Evolutionary conservation across 2,329 filamentous ascomycete species (phyloP).

Genomic region (Trichoderma breve): DNA sequence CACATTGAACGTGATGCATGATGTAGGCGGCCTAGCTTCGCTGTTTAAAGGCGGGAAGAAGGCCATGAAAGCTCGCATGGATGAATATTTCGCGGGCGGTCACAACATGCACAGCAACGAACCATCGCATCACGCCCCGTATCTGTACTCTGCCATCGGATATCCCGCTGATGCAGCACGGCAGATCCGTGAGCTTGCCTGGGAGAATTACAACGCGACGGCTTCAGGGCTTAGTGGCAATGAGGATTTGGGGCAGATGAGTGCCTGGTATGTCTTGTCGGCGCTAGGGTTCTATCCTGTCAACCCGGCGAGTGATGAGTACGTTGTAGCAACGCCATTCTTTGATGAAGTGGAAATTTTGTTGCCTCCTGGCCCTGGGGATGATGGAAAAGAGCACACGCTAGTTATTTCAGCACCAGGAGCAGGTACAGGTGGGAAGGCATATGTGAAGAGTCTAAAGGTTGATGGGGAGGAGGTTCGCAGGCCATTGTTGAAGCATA

Average conservation of each 20-base stretch:
- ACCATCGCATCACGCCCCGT: slow-evolving; percentile 48
- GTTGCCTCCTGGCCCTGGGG: slow-evolving; percentile 33
- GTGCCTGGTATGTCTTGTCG: slow-evolving; percentile 48
- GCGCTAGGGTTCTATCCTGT: slow-evolving; percentile 48
- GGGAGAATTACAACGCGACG: slow-evolving; percentile 44
- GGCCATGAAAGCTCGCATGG: slow-evolving; percentile 42
- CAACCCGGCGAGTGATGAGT: slow-evolving; percentile 44
- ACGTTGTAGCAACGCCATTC: slow-evolving; percentile 45
- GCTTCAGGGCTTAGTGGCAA: slow-evolving; percentile 46
- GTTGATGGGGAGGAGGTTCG: slow-evolving; percentile 39
- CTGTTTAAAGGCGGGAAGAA: slow-evolving; percentile 38
- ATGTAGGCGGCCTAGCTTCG: slow-evolving; percentile 39
- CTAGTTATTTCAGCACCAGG: slow-evolving; percentile 43
- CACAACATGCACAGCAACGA: slow-evolving; percentile 50
- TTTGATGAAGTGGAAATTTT: slow-evolving; percentile 44
- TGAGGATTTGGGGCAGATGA: slow-evolving; percentile 51
- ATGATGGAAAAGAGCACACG: slow-evolving; percentile 21
- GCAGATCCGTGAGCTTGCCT: slow-evolving; percentile 28
- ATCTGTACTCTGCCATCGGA: slow-evolving; percentile 44
- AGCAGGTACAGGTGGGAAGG: slow-evolving; percentile 35
- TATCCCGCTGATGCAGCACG: slow-evolving; percentile 40
- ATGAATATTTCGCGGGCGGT: slow-evolving; percentile 44
- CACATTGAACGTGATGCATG: slow-evolving; percentile 49
- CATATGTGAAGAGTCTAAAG: slow-evolving; percentile 41
- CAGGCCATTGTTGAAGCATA: slow-evolving; percentile 39